Conservation (phyloP, 1,284 basidiomycete genomes). For the Mrakiaceae sp. region DNA sequence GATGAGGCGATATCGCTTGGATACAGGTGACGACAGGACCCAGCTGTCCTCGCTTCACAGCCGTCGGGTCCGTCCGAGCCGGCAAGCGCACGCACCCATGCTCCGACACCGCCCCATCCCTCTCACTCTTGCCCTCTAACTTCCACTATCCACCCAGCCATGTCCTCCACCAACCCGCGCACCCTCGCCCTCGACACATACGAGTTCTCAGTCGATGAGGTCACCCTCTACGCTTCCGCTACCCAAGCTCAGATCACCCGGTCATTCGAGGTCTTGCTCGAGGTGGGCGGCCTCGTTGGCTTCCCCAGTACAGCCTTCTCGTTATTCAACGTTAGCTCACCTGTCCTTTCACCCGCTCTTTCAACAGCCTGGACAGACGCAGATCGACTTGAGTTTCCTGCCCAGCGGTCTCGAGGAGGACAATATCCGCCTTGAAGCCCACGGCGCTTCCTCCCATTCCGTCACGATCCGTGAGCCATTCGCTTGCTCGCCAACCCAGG, state of each 20-base stretch:
- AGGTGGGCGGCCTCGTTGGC: slow-evolving; percentile 2
- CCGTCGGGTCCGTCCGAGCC: too few species aligned
- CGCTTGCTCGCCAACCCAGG: background rate
- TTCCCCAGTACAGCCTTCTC: background rate
- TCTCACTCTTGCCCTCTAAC: background rate
- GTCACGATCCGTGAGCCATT: slow-evolving; percentile 21
- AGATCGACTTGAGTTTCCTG: slow-evolving; percentile 22
- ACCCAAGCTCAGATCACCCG: slow-evolving; percentile 13
- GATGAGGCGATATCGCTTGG: too few species aligned
- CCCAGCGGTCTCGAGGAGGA: slow-evolving; percentile 22
- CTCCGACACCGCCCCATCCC: too few species aligned
- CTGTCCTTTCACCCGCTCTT: background rate
- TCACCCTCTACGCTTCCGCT: slow-evolving; percentile 1
- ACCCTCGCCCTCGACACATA: slow-evolving; percentile 1
- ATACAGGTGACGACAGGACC: too few species aligned
- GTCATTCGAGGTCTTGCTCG: slow-evolving; percentile 15
- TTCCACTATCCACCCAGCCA: background rate
- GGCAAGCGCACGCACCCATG: too few species aligned
- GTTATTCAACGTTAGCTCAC: background rate
- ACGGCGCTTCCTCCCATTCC: slow-evolving; percentile 23
- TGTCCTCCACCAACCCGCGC: background rate
- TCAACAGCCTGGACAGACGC: slow-evolving; percentile 23
- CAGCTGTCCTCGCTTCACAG: too few species aligned
- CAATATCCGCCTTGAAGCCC: slow-evolving; percentile 24
- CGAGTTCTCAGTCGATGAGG: background rate